These are phyloP conservation scores for Leishmania martiniquensis DNA, from an alignment of 208 protist species.

Conservation along the genomic window DNA sequence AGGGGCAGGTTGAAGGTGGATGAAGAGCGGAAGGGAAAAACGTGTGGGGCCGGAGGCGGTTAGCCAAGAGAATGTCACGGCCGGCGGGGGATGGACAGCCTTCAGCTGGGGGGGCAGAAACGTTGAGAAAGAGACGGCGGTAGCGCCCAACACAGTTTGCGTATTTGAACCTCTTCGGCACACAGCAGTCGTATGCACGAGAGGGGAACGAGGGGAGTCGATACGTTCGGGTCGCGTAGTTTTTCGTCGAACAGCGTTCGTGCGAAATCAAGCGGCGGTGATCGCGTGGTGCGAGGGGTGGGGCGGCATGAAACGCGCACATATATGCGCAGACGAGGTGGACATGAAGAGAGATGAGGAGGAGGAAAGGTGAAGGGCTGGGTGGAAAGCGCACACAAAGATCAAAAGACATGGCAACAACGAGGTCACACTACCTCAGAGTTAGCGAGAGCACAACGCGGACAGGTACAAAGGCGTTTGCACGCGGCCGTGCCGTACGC, in stretches of 20 bases:
- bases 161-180: neutral
- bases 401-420: neutral
- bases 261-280: neutral
- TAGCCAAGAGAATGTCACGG: neutral
- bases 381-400: neutral
- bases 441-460: neutral
- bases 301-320: neutral
- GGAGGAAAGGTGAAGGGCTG: neutral
- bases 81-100: neutral
- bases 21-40: neutral
- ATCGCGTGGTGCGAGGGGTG: neutral
- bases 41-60: neutral
- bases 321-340: too few relatives aligned
- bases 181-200: neutral
- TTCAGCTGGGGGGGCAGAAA: neutral
- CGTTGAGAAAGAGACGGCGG: slow-evolving; percentile 2
- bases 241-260: neutral
- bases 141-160: neutral
- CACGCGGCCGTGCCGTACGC: neutral
- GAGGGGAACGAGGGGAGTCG: neutral
- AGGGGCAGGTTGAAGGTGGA: neutral
- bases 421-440: neutral
- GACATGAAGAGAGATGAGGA: too few relatives aligned
- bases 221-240: neutral
- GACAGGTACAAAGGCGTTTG: neutral